Conservation (phyloP, 192 early-diverging fungal species). For the Mycoemilia scoparia region DNA sequence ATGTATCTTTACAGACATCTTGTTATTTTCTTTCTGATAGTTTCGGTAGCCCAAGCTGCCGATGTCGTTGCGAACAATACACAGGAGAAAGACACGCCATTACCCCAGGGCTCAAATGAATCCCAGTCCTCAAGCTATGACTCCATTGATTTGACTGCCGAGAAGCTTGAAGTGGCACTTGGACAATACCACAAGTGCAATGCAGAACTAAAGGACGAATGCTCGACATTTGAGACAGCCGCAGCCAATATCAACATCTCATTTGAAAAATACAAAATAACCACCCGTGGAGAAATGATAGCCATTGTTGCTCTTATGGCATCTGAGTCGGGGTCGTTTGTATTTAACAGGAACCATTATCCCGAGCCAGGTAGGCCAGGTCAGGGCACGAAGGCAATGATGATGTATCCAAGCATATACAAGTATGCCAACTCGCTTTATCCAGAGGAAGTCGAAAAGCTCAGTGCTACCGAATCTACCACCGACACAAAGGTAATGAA, state of each 20-base stretch:
- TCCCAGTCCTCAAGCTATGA: too few relatives aligned
- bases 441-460: background rate
- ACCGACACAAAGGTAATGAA: constrained; percentile 1
- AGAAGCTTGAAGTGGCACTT: too few relatives aligned
- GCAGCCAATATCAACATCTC: constrained; percentile 5
- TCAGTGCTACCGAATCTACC: background rate
- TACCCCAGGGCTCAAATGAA: too few relatives aligned
- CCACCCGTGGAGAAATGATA: constrained; percentile 3
- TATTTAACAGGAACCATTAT: constrained; percentile 5
- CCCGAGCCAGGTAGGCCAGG: constrained; percentile 5
- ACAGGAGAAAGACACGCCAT: too few relatives aligned
- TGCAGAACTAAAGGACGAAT: too few relatives aligned
- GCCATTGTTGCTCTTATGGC: constrained; percentile 1
- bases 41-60: too few relatives aligned
- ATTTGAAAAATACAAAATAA: background rate
- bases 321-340: constrained; percentile 1
- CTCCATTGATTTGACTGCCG: too few relatives aligned
- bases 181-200: too few relatives aligned
- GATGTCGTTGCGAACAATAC: too few relatives aligned
- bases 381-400: constrained; percentile 4
- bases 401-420: constrained; percentile 1
- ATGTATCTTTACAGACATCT: too few relatives aligned
- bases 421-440: constrained; percentile 2
- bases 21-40: too few relatives aligned
- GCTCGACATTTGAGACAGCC: too few relatives aligned